phyloP scores from a whole-genome alignment of 1,284 basidiomycete genomes.

The Ustilago esculenta region DNA sequence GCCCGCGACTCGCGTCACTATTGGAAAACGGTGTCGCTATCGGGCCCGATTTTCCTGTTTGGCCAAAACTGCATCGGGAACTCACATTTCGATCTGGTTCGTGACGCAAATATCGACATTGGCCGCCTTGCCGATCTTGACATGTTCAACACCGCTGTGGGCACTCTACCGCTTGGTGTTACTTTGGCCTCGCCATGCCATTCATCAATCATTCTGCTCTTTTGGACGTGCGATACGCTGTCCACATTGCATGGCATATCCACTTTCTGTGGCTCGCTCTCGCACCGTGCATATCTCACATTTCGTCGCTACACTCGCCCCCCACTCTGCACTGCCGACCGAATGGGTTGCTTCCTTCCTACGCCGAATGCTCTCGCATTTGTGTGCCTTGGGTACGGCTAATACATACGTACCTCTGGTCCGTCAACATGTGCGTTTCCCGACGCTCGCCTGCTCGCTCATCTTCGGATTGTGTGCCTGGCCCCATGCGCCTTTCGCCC shows the following conservation, averaged over 20 bases:
- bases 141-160: conserved; percentile 17
- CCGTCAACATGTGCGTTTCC: conserved; percentile 26
- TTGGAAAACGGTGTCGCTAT: too few relatives aligned
- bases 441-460: conserved; percentile 1
- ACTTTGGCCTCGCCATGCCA: conserved; percentile 1
- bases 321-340: background rate
- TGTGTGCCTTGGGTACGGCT: conserved; percentile 1
- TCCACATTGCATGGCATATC: conserved; percentile 8
- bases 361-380: background rate
- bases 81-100: background rate
- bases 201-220: conserved; percentile 1
- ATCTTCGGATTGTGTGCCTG: conserved; percentile 13
- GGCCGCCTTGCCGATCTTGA: conserved; percentile 29
- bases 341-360: background rate
- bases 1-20: conserved; percentile 11
- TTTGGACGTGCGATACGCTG: conserved; percentile 1
- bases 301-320: conserved; percentile 4
- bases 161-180: conserved; percentile 2
- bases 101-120: background rate
- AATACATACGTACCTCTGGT: background rate
- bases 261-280: conserved; percentile 16
- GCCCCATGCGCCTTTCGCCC: conserved; percentile 12
- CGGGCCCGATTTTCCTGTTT: conserved; percentile 31
- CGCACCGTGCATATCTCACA: conserved; percentile 16
- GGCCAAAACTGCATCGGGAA: too few relatives aligned